Evolutionary conservation across 2,329 filamentous ascomycete genomes (phyloP), one percentile per base, ranked within the genome.

Genomic region (Furcasterigmium furcatum): DNA sequence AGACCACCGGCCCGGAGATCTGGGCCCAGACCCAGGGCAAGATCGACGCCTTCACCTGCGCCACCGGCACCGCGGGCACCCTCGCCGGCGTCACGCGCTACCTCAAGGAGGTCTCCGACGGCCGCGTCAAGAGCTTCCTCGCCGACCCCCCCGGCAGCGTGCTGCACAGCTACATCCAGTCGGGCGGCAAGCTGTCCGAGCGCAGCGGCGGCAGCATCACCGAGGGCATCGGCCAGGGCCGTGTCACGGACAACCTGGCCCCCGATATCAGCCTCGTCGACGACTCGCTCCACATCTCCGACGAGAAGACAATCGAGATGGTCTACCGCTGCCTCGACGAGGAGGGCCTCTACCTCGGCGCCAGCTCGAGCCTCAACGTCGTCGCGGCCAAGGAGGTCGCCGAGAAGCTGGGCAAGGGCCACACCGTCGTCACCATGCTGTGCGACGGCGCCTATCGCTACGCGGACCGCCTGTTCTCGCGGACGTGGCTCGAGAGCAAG

Each of bases 381-480:
- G 94, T 92, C 7, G 94, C 94, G 1, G 94, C 94, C 14, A 90
- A 92, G 71, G 89, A 97, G 69, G 86, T 96, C 24, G 94, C 94
- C 1, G 84, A 94, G 76, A 89, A 88, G 70, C 71, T 99, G 50
- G 94, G 94, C 25, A 85, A 82, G 55, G 91, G 92, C 9, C 82
- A 92, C 65, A 96, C 88, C 0, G 87, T 99, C 20, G 94, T 97
- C 39, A 99, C 94, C 2, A 80, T 97, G 46, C 78, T 99, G 38
- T 96, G 90, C 61, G 94, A 99, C 63, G 94, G 94, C 49, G 94
- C 94, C n/a, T 97, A 99, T 64, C 76, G 94, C 60, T 99, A 99
- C 65, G 94, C 94, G 5, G 94, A 99, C 53, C 78, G 94, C 29
- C 66, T 99, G 51, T 99, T 99, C 71, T 95, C 89, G 38, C 82